Evolutionary conservation across 257 asterid genomes (phyloP).

Genomic region (Solanum tarijense): DNA sequence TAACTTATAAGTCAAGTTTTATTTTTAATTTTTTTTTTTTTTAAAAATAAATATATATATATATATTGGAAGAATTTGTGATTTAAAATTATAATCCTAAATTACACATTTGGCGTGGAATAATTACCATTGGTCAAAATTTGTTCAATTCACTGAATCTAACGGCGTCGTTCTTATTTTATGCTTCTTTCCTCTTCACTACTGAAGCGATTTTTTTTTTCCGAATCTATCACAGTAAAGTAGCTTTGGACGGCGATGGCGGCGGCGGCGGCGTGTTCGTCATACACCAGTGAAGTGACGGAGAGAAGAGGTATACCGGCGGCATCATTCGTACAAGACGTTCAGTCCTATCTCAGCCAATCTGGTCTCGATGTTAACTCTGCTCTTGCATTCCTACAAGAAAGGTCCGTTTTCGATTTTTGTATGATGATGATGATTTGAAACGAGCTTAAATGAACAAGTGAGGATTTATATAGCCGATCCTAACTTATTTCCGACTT

Average conservation of each 20-base stretch:
- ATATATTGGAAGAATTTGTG: background rate
- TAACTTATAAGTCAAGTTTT: too few relatives aligned
- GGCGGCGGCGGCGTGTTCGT: background rate
- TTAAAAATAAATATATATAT: too few relatives aligned
- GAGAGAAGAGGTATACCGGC: slow-evolving; percentile 95
- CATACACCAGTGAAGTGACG: slow-evolving; percentile 9
- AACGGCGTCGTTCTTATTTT: background rate
- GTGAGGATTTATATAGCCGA: background rate
- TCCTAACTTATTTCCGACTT: background rate
- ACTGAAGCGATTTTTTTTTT: background rate
- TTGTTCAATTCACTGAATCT: background rate
- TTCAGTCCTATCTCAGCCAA: slow-evolving; percentile 66
- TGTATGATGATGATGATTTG: background rate
- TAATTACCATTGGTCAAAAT: background rate
- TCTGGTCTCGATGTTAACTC: slow-evolving; percentile 72
- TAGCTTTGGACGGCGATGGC: background rate
- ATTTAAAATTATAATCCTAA: too few relatives aligned
- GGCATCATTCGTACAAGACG: slow-evolving; percentile 86
- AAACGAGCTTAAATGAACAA: background rate
- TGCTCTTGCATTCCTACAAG: slow-evolving; percentile 80
- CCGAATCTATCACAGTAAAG: background rate
- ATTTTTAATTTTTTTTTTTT: too few relatives aligned
- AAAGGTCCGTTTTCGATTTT: slow-evolving; percentile 35
- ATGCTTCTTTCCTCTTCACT: background rate
- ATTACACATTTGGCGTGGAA: background rate